A percentile compares a stretch with the other conserved stretches of the same genome.
Conservation (phyloP, 2,329 filamentous ascomycete species). For the Fusarium fujikuroi region DNA sequence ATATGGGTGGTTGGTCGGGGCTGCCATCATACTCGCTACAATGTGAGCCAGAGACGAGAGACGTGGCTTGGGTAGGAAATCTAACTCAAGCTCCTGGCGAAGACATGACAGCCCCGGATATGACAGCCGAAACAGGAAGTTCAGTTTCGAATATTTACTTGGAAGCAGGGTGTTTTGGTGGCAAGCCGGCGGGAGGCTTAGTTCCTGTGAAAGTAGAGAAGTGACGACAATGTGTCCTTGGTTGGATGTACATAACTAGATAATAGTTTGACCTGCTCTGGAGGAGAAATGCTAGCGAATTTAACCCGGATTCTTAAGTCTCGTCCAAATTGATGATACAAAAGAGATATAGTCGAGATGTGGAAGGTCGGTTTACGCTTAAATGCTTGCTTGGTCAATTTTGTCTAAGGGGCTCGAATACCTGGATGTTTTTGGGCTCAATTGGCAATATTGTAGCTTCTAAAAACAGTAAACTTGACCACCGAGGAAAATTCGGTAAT, state of each 20-base stretch:
- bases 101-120: neutral
- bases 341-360: no score
- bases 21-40: neutral
- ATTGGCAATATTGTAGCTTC: neutral
- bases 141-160: neutral
- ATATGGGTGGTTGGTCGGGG: neutral
- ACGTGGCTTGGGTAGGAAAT: neutral
- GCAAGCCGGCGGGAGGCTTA: neutral
- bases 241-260: neutral
- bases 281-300: neutral
- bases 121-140: neutral
- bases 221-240: neutral
- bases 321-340: neutral
- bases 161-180: neutral
- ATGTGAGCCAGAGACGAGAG: neutral
- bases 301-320: neutral
- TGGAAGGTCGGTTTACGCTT: neutral
- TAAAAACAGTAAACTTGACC: fast-evolving
- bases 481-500: no score
- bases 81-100: neutral
- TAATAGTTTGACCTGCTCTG: neutral
- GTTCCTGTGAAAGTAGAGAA: constrained; percentile 3
- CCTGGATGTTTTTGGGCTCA: neutral
- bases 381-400: neutral
- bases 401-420: neutral